These are phyloP conservation scores for Candida germanica DNA, from an alignment of 805 yeast genomes.

Conservation along the genomic window DNA sequence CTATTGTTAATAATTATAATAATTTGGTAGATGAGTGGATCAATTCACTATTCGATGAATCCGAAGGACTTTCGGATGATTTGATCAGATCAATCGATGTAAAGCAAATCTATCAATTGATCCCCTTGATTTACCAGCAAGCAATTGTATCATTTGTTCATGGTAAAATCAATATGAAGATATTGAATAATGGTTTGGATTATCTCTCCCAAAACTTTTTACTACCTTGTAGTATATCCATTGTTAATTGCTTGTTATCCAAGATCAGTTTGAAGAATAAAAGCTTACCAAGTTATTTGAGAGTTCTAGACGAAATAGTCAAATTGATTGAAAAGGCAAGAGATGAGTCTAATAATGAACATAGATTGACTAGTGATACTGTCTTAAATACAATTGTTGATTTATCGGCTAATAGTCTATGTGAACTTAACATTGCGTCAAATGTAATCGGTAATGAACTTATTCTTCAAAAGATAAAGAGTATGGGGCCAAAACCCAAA, in stretches of 20 bases:
- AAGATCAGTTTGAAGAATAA: constrained; percentile 14
- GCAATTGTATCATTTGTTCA: constrained; percentile 59
- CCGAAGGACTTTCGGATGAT: constrained; percentile 81
- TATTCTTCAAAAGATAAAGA: neutral
- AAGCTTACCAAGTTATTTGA: constrained; percentile 15
- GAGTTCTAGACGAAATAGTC: constrained; percentile 24
- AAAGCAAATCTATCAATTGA: constrained; percentile 62
- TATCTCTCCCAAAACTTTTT: constrained; percentile 81
- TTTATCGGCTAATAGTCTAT: constrained; percentile 9
- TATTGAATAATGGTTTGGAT: constrained; percentile 75
- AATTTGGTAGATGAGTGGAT: constrained; percentile 62
- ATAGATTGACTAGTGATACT: constrained; percentile 19
- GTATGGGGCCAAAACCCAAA: constrained; percentile 2
- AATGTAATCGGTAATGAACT: neutral
- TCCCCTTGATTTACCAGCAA: constrained; percentile 74
- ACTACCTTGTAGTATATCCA: constrained; percentile 46
- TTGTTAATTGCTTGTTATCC: constrained; percentile 30
- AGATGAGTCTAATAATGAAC: constrained; percentile 16
- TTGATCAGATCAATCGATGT: constrained; percentile 64
- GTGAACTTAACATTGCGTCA: constrained; percentile 1
- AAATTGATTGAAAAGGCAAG: constrained; percentile 18
- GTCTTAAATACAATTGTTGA: constrained; percentile 23
- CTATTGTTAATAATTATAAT: constrained; percentile 30
- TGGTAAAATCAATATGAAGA: constrained; percentile 54
- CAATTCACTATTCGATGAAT: constrained; percentile 68